These are phyloP conservation scores for Rhizophora mangle DNA, from an alignment of 345 rosid genomes.

Conservation along the genomic window DNA sequence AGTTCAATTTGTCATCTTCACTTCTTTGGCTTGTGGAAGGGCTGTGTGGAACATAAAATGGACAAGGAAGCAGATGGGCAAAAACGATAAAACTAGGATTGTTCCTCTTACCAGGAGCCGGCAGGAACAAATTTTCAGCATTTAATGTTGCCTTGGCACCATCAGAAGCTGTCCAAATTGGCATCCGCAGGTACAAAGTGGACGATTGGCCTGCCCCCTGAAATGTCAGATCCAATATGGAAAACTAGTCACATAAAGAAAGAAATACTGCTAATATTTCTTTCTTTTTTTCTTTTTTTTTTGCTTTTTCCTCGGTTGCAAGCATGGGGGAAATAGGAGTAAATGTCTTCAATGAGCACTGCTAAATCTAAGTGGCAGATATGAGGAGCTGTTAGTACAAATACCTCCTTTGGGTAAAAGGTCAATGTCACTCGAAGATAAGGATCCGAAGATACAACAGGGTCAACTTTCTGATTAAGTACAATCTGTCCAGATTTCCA, in stretches of 20 bases:
- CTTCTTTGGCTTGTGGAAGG: neutral
- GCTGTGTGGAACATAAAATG: too few species aligned
- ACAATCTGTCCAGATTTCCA: conserved; percentile 60
- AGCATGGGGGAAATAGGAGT: neutral
- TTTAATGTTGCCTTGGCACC: conserved; percentile 64
- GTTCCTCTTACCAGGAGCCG: conserved; percentile 58
- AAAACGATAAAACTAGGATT: neutral
- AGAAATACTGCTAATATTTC: too few species aligned
- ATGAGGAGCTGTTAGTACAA: neutral
- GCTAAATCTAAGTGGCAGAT: neutral
- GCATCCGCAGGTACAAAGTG: conserved; percentile 69
- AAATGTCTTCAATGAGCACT: too few species aligned
- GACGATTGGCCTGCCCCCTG: conserved; percentile 42
- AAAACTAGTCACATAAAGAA: too few species aligned
- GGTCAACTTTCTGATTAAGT: conserved; percentile 61
- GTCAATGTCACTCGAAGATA: conserved; percentile 48
- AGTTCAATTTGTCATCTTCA: neutral
- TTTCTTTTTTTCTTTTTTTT: too few species aligned
- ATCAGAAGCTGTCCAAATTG: conserved; percentile 58
- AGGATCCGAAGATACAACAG: conserved; percentile 66
- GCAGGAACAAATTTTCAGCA: conserved; percentile 41
- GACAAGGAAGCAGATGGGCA: neutral
- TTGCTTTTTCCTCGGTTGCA: neutral
- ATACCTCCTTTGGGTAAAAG: conserved; percentile 47
- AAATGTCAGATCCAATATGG: neutral